phyloP scores from a whole-genome alignment of 2,329 filamentous ascomycete genomes.

The Cytospora piceae region DNA sequence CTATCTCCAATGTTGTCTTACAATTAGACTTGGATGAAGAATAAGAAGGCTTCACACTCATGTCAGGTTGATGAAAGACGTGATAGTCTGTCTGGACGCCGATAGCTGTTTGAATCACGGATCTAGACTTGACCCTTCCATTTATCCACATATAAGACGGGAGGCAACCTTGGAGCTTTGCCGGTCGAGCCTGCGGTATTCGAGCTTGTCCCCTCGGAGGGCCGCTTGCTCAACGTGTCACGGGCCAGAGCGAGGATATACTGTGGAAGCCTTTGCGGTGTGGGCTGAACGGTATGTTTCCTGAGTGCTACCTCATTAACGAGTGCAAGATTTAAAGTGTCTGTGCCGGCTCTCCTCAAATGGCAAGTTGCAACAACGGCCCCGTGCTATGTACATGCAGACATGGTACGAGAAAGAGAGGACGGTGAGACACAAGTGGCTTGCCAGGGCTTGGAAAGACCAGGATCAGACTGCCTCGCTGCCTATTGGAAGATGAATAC shows the following conservation, averaged over 20 bases:
- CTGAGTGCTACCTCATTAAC: neutral
- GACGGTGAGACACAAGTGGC: slow-evolving; percentile 13
- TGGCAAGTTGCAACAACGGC: neutral
- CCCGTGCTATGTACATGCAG: too few relatives aligned
- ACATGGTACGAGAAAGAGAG: neutral
- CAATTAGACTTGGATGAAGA: neutral
- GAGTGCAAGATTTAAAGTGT: neutral
- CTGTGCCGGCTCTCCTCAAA: neutral
- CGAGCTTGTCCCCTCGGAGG: neutral
- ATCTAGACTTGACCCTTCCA: too few relatives aligned
- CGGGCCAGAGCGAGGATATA: neutral
- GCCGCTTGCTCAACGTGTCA: neutral
- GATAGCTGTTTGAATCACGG: too few relatives aligned
- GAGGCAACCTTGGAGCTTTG: neutral
- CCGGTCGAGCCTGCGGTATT: neutral
- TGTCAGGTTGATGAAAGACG: too few relatives aligned
- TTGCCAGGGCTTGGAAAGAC: slow-evolving; percentile 10
- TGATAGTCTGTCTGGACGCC: too few relatives aligned
- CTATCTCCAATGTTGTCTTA: neutral
- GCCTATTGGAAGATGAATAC: slow-evolving; percentile 7
- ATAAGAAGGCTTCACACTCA: too few relatives aligned
- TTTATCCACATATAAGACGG: neutral
- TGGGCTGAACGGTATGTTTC: neutral
- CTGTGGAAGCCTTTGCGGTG: neutral
- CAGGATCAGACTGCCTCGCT: neutral